Evolutionary conservation across 2,329 filamentous ascomycete species (phyloP), one percentile per base, ranked within the genome.

Genomic region (Coleophoma cylindrospora): DNA sequence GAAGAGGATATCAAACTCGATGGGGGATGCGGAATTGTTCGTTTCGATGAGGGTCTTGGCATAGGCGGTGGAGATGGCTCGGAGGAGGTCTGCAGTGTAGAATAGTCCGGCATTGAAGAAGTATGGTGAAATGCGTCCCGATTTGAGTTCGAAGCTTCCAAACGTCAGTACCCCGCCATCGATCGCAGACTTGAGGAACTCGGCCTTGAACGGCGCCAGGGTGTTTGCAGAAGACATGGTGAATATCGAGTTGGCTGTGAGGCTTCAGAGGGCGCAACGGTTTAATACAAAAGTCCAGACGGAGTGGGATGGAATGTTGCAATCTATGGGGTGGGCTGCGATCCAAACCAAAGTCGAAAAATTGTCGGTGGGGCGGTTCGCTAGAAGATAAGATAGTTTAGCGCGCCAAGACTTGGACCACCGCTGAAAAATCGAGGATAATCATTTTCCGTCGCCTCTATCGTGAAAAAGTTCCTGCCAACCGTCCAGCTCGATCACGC

Each of bases 41-140:
- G 27, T 10, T 27, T 27, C 27, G 56, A 75, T 71, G 61, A 86
- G 81, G 50, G 81, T 77, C 57, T 78, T 70, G 40, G 92, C 92
- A 70, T 92, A 97, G 52, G 92, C 91, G 38, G 83, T 79, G 47
- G 87, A 81, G 59, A 96, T 88, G 50, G 90, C 83, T 55, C 80
- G 80, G 56, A 95, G 82, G 32, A 96, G 81, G 54, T 84, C 79
- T 19, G 86, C 87, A 47, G 84, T 85, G 76, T 94, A 90, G 72
- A 97, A 95, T 62, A 89, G 83, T 53, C 91, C 91, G 43, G 91
- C 91, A 70, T 96, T 96, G 83, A 97, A 95, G 77, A 97, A 97
- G 79, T 97, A 97, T 40, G 94, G 94, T 12, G 91, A 96, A 43
- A 38, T 36, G 64, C 92, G 89, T 71, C 89, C 89, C 48, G 91